Percentiles rank a stretch among this genome's conserved stretches.
These are phyloP conservation scores for Theobroma cacao DNA, from an alignment of 345 rosid genomes.

Conservation along the genomic window DNA sequence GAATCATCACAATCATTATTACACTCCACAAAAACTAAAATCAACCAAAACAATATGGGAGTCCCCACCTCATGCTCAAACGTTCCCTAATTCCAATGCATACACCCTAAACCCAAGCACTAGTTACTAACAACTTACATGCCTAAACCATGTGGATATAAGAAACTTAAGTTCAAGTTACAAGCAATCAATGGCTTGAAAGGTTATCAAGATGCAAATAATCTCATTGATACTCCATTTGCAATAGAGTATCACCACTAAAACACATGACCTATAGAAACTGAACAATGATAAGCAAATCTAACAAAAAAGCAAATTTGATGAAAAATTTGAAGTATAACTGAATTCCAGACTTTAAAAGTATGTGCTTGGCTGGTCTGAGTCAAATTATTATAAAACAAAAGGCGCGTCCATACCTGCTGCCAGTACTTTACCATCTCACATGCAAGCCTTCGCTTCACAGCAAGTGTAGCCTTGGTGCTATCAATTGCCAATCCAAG, in stretches of 20 bases:
- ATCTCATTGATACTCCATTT: neutral
- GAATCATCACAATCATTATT: no score
- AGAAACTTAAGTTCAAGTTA: no score
- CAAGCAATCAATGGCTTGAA: neutral
- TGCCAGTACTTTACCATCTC: constrained; percentile 99
- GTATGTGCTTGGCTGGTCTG: neutral
- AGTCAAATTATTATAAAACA: neutral
- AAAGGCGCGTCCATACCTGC: constrained; percentile 55
- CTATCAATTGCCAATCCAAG: constrained; percentile 99
- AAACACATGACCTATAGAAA: neutral
- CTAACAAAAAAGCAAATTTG: neutral
- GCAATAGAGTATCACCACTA: neutral
- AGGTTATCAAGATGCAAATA: neutral
- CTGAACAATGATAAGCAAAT: neutral
- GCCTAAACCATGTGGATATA: no score
- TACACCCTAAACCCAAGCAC: no score
- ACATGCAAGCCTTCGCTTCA: constrained; percentile 97
- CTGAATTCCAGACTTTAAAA: neutral
- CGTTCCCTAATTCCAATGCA: no score
- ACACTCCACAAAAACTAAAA: no score
- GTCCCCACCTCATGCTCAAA: no score
- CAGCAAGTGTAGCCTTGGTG: constrained; percentile 97
- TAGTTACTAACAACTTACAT: no score
- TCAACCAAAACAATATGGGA: no score
- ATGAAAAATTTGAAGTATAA: neutral